Conservation (phyloP, 495 filamentous ascomycete species). For the Oidiodendron maius region DNA sequence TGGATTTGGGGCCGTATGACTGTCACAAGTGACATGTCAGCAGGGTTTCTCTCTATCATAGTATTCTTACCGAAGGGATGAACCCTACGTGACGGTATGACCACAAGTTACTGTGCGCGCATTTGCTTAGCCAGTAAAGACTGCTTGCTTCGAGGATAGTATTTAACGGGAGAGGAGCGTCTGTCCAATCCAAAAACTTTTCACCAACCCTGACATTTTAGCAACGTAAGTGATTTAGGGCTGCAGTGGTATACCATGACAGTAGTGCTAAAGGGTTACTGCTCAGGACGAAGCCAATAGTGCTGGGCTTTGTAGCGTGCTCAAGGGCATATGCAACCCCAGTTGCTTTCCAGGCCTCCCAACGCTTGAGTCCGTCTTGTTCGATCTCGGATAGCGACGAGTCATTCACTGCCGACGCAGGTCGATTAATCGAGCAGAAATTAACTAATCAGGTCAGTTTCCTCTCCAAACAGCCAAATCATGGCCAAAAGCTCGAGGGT, state of each 20-base stretch:
- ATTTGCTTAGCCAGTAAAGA: constrained; percentile 62
- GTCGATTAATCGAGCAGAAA: not conserved
- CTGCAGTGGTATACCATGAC: no score
- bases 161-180: constrained; percentile 43
- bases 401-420: not conserved
- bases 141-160: constrained; percentile 51
- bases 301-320: constrained; percentile 55
- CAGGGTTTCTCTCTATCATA: not conserved
- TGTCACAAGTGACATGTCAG: no score
- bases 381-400: constrained; percentile 27
- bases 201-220: no score
- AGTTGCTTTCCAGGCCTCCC: constrained; percentile 25
- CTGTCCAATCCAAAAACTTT: constrained; percentile 61
- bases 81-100: constrained; percentile 35
- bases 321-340: constrained; percentile 49
- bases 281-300: constrained; percentile 53
- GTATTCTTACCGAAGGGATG: not conserved
- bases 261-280: constrained; percentile 56
- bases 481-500: constrained; percentile 22
- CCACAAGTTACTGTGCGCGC: constrained; percentile 52
- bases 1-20: constrained; percentile 6
- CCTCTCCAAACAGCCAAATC: not conserved
- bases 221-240: no score
- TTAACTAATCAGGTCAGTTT: constrained; percentile 1
- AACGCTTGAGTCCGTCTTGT: constrained; percentile 26